Percentiles rank a stretch among this genome's conserved stretches.
Evolutionary conservation across 139 green algal species (phyloP).

Genomic region (Chlamydomonas schloesseri): DNA sequence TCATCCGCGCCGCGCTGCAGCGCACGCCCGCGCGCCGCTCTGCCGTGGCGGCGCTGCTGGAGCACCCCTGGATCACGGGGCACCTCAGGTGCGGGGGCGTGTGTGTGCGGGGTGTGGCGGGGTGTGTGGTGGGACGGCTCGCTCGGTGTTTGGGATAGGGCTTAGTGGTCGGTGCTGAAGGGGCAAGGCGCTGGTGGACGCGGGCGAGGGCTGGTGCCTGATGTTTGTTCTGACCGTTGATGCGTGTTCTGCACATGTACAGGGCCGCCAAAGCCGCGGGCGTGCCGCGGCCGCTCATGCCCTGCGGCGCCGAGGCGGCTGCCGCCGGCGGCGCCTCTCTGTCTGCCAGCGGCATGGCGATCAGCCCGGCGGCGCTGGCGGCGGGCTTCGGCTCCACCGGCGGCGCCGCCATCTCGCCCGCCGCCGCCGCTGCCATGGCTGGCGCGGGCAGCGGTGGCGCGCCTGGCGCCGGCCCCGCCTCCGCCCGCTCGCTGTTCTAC

Average conservation of each 20-base stretch:
- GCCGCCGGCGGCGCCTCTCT: background rate
- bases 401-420: background rate
- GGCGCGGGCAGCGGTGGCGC: background rate
- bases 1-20: conserved; percentile 69
- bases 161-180: no score
- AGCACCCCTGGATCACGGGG: conserved; percentile 64
- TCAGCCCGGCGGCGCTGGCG: no score
- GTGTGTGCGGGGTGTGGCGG: background rate
- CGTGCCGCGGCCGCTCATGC: background rate
- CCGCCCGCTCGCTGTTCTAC: background rate
- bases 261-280: background rate
- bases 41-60: conserved; percentile 53
- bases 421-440: background rate
- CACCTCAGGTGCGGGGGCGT: conserved; percentile 43
- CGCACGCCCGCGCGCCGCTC: conserved; percentile 60
- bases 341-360: no score
- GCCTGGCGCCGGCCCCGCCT: background rate
- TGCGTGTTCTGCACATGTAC: no score
- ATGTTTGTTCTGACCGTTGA: no score
- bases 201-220: no score
- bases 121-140: background rate
- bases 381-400: no score
- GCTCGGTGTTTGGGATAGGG: no score
- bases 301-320: background rate
- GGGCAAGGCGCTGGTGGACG: no score